Evolutionary conservation across 257 asterid species (phyloP), one percentile per base, ranked within the genome.

Genomic region (Solanum medicagineum): DNA sequence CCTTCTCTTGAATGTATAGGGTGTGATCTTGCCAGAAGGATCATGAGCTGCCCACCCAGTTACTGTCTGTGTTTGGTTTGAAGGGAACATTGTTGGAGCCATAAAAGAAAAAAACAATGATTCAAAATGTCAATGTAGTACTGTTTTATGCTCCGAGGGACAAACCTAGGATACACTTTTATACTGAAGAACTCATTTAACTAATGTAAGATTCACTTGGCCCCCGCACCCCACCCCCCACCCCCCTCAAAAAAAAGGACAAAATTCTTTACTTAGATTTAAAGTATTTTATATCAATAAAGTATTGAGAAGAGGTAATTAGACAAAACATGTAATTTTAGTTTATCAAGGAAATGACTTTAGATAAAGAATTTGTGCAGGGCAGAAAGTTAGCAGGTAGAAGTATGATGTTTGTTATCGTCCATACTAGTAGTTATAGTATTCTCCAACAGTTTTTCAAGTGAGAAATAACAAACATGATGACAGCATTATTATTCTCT

Each of bases 31-130:
- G 32, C 85, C 85, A 7, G 85, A 45, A 44, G 80, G 20, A 53
- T 83, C 81, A 26, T 70, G 71, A n/a, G 81, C 71, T 47, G 81
- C 85, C 84, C 80, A 85, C 1, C 87, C 87, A 56, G 60, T 10
- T 10, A 80, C 83, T 16, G 62, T 59, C 63, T 13, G 36, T n/a
- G 84, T 19, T 14, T 73, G 66, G 17, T 74, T 24, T 32, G 45
- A 9, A 29, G 47, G 10, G 29, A 53, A 53, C 17, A 13, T 13
- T 53, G 56, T 12, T 53, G 6, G 56, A 15, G 59, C 59, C 59
- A 54, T 54, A 14, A 14, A 54, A 14, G 13, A 53, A 53, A 54
- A 54, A 54, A 7, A 14, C 1, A 5, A 5, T 14, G 59, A 62
- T 62, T 62, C 69, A 62, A 57, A 20, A 2, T 55, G 16, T 8